Evolutionary conservation across 768 basidiomycete species (phyloP).

Genomic region (Xerocomellus amylosporus): DNA sequence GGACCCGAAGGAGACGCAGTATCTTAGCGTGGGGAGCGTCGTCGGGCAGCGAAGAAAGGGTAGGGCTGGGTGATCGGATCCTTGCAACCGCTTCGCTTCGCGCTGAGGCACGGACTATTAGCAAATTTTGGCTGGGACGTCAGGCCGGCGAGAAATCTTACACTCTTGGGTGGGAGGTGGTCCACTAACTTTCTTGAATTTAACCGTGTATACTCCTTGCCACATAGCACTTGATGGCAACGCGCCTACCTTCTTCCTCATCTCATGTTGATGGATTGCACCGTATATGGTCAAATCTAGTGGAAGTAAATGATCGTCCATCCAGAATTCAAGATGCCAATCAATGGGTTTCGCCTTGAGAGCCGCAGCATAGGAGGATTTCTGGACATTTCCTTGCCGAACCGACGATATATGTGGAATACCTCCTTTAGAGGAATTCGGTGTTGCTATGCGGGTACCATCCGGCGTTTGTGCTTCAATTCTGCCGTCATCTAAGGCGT

Average conservation of each 20-base stretch:
- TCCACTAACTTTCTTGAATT: constrained; percentile 89
- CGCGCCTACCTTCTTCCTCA: constrained; percentile 66
- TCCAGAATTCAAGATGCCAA: constrained; percentile 95
- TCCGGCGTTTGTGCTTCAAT: constrained; percentile 96
- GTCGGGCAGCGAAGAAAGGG: constrained; percentile 76
- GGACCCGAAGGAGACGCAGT: constrained; percentile 80
- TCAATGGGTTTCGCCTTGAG: constrained; percentile 90
- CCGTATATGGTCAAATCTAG: constrained; percentile 94
- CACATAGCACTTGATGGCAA: constrained; percentile 73
- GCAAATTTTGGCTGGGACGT: background rate
- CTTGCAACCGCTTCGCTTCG: constrained; percentile 43
- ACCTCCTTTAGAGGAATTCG: constrained; percentile 55
- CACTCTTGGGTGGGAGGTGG: constrained; percentile 65
- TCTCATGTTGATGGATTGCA: constrained; percentile 89
- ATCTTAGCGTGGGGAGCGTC: constrained; percentile 88
- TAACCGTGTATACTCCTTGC: constrained; percentile 88
- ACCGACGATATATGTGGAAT: constrained; percentile 33
- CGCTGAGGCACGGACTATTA: constrained; percentile 25
- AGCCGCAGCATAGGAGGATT: constrained; percentile 89
- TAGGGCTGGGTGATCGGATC: constrained; percentile 61
- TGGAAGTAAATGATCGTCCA: constrained; percentile 83
- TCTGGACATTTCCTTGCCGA: constrained; percentile 33
- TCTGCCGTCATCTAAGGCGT: constrained; percentile 73
- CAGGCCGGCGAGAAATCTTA: constrained; percentile 32
- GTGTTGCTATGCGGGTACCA: constrained; percentile 91